Conservation (phyloP, 2,329 filamentous ascomycete genomes). For the Esteya vermicola region DNA sequence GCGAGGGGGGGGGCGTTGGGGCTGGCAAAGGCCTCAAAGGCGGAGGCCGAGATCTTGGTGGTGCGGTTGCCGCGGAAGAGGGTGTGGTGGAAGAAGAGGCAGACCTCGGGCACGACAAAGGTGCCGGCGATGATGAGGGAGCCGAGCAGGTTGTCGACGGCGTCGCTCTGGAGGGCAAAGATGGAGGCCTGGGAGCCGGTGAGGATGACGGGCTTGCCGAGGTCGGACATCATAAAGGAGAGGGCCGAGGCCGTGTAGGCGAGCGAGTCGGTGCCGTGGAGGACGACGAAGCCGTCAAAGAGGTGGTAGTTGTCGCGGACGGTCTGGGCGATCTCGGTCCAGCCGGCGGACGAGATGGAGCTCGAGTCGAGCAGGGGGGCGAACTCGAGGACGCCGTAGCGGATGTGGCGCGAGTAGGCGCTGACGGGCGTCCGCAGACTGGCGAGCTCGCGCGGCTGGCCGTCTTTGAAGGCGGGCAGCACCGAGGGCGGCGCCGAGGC, state of each 20-base stretch:
- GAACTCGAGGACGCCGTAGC: conserved; percentile 78
- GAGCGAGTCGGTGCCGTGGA: conserved; percentile 82
- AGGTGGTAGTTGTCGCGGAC: conserved; percentile 74
- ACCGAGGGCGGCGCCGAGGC: conserved; percentile 35
- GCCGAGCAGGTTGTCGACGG: conserved; percentile 77
- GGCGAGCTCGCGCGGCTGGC: conserved; percentile 37
- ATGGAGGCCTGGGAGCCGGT: conserved; percentile 78
- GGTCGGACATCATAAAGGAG: conserved; percentile 83
- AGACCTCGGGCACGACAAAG: conserved; percentile 86
- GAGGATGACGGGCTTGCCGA: conserved; percentile 82
- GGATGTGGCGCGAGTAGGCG: conserved; percentile 65
- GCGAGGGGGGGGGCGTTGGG: conserved; percentile 79
- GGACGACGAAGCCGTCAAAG: conserved; percentile 82
- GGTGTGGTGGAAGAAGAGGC: conserved; percentile 85
- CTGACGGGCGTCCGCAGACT: conserved; percentile 69
- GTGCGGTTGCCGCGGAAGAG: conserved; percentile 79
- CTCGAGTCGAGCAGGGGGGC: conserved; percentile 74
- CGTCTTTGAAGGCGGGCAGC: conserved; percentile 36
- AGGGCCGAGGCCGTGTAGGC: conserved; percentile 82
- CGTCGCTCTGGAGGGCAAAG: conserved; percentile 80
- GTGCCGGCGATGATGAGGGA: conserved; percentile 83
- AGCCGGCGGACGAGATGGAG: conserved; percentile 74
- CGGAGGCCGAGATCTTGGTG: conserved; percentile 75
- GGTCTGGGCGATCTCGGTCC: conserved; percentile 70
- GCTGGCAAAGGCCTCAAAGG: conserved; percentile 76